Percentiles rank a stretch among this genome's conserved stretches.
These are phyloP conservation scores for Inga oerstediana DNA, from an alignment of 306 rosid genomes.

Conservation along the genomic window DNA sequence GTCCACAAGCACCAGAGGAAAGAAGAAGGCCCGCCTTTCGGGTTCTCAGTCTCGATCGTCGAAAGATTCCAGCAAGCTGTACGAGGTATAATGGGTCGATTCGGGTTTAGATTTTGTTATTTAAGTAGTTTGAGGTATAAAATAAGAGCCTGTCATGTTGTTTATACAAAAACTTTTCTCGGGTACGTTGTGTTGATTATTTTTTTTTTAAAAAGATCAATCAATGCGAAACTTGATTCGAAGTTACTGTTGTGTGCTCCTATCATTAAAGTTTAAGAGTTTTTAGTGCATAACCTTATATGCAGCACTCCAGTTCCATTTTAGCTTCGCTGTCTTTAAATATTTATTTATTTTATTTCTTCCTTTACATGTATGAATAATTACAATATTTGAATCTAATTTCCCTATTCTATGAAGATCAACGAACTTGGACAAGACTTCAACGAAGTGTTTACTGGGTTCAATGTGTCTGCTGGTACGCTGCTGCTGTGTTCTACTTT, in stretches of 20 bases:
- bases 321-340: background rate
- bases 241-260: background rate
- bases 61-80: constrained; percentile 35
- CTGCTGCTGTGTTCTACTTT: constrained; percentile 35
- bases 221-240: background rate
- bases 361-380: background rate
- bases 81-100: constrained; percentile 48
- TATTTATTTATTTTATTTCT: background rate
- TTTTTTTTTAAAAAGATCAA: background rate
- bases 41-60: constrained; percentile 45
- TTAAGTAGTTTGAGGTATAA: background rate
- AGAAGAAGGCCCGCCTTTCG: constrained; percentile 67
- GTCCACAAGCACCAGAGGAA: constrained; percentile 46
- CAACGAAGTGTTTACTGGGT: constrained; percentile 66
- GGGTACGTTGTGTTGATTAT: background rate
- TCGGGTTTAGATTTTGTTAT: background rate
- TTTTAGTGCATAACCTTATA: background rate
- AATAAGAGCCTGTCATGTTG: background rate
- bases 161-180: background rate
- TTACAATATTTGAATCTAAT: constrained; percentile 20
- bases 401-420: constrained; percentile 54
- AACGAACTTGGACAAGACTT: constrained; percentile 67
- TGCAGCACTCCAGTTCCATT: constrained; percentile 4
- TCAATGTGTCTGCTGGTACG: constrained; percentile 87
- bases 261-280: background rate